These are phyloP conservation scores for Aspergillus caelatus DNA, from an alignment of 2,329 filamentous ascomycete species.

Conservation along the genomic window DNA sequence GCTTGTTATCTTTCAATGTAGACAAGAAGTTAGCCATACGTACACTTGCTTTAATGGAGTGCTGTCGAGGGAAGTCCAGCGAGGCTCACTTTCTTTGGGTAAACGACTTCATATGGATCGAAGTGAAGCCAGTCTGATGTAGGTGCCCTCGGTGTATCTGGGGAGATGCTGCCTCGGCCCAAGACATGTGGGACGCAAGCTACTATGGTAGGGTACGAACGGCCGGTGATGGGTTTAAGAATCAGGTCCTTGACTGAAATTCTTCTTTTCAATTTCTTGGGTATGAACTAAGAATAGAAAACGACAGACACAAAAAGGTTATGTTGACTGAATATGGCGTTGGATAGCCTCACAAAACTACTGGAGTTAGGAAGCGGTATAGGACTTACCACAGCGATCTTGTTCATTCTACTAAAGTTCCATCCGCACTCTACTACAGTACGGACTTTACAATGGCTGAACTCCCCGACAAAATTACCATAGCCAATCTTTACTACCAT, in stretches of 20 bases:
- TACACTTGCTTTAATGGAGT: background rate
- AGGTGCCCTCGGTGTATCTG: background rate
- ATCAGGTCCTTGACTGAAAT: background rate
- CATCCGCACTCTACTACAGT: background rate
- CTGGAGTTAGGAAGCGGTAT: background rate
- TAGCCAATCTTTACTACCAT: accelerated
- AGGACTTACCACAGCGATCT: background rate
- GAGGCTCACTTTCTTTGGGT: background rate
- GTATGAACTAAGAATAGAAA: background rate
- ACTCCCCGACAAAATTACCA: background rate
- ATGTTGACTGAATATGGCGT: background rate
- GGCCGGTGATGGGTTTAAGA: background rate
- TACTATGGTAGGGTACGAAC: background rate
- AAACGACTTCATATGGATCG: background rate
- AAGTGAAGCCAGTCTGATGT: background rate
- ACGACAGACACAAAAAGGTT: accelerated
- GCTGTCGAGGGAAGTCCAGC: too few species aligned
- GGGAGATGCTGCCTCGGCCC: background rate
- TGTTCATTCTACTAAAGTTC: background rate
- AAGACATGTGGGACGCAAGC: background rate
- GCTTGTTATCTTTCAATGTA: background rate
- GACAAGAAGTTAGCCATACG: background rate
- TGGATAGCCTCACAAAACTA: background rate
- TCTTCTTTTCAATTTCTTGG: background rate
- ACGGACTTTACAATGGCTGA: background rate